Conservation (phyloP, 306 rosid species). For the Astragalus membranaceus region DNA sequence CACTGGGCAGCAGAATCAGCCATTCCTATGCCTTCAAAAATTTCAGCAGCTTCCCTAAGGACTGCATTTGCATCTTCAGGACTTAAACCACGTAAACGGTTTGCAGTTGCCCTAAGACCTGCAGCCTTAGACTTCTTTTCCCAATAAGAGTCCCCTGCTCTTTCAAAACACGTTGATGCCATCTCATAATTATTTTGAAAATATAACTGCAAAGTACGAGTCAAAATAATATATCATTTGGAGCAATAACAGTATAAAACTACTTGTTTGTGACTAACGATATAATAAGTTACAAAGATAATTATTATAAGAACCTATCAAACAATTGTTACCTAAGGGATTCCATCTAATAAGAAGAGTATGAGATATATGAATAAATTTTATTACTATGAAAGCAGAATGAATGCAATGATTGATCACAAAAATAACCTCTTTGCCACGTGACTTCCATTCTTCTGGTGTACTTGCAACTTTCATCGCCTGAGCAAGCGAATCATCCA, state of each 20-base stretch:
- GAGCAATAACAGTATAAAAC: not conserved
- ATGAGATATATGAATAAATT: not conserved
- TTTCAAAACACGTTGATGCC: slow-evolving; percentile 78
- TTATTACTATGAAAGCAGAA: not conserved
- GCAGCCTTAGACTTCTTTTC: slow-evolving; percentile 65
- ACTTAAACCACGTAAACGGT: slow-evolving; percentile 33
- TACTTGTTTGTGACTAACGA: not conserved
- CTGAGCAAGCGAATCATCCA: slow-evolving; percentile 68
- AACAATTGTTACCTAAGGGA: not conserved
- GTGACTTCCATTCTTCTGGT: slow-evolving; percentile 67
- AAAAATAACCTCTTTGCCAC: slow-evolving; percentile 56
- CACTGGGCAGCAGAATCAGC: slow-evolving; percentile 60
- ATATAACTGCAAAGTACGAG: slow-evolving; percentile 38
- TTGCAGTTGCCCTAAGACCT: slow-evolving; percentile 55
- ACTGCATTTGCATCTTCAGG: slow-evolving; percentile 43
- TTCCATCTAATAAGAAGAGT: not conserved
- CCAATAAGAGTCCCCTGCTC: slow-evolving; percentile 68
- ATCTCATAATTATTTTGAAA: slow-evolving; percentile 55
- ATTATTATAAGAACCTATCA: not conserved
- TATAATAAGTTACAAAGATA: not conserved
- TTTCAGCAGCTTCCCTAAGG: slow-evolving; percentile 72
- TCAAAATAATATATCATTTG: not conserved
- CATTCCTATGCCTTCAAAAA: slow-evolving; percentile 59
- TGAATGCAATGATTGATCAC: not conserved
- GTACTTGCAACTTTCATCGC: slow-evolving; percentile 75